Evolutionary conservation across 208 protist genomes (phyloP), one percentile per base, ranked within the genome.

Genomic region (Trypanosoma cruzi): DNA sequence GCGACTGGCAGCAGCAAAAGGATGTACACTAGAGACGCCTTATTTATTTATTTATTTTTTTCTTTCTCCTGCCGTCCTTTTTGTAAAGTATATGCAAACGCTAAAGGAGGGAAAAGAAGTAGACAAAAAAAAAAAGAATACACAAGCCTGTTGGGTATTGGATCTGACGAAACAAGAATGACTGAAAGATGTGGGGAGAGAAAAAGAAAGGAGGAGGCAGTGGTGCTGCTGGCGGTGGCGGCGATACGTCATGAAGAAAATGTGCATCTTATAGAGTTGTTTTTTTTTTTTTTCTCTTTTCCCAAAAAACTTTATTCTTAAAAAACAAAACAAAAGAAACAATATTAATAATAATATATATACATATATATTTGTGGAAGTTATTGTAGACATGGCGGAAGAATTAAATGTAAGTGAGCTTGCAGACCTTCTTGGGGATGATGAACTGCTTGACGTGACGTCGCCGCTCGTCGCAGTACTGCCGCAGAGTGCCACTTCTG

Each of bases 381-480:
- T 31, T 67, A 1, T 37, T 31, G 26, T 63, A 52, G 61, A 57
- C 62, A 92, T 91, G 84, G 32, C 79, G 5, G 87, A 89, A 37
- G 82, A 89, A 67, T 73, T 90, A 4, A 87, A 90, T 71, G 76
- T 90, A 53, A 79, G 81, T 56, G 87, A 95, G 53, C 81, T 93
- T 76, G 80, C 81, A 48, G 77, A 81, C 53, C 71, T 96, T 50
- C 76, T 93, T 40, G 62, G 37, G 10, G 72, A 72, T 32, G 64
- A 72, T 64, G 73, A 48, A 20, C 46, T 64, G 57, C 24, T 59
- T 4, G 62, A 71, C 37, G 29, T 68, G 48, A 40, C 48, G 42
- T 58, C 34, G 18, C 36, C 50, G 8, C 4, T 60, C 22, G 73
- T 68, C 22, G 29, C 20, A 37, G 20, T 48, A 18, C 44, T 36